Evolutionary conservation across 2,329 filamentous ascomycete genomes (phyloP).

Genomic region (Rugonectria rugulosa): DNA sequence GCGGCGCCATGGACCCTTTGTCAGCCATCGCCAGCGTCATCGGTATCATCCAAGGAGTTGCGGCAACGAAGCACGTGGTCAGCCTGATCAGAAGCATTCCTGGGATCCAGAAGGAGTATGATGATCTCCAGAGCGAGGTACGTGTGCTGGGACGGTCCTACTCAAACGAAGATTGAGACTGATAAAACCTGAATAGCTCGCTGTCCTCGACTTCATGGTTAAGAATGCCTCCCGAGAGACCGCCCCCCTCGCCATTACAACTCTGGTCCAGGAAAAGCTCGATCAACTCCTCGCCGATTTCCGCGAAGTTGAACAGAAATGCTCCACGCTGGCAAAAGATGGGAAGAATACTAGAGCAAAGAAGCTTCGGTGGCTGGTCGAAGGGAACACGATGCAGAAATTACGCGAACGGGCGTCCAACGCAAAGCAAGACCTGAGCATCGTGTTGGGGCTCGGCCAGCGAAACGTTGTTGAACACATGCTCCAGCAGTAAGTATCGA

Average conservation of each 20-base stretch:
- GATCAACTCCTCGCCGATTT: background rate
- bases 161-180: too few relatives aligned
- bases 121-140: slow-evolving; percentile 25
- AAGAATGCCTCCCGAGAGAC: background rate
- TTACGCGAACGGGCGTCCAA: background rate
- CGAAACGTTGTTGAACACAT: background rate
- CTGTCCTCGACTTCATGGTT: slow-evolving; percentile 1
- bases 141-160: too few relatives aligned
- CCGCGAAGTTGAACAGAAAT: slow-evolving; percentile 1
- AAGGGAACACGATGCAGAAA: background rate
- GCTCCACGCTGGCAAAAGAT: background rate
- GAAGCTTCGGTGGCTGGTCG: background rate
- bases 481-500: background rate
- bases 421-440: background rate
- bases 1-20: background rate
- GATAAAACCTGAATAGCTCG: background rate
- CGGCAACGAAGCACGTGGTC: slow-evolving; percentile 39
- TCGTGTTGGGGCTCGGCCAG: slow-evolving; percentile 1
- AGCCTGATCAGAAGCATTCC: slow-evolving; percentile 46
- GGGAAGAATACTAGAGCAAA: background rate
- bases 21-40: background rate
- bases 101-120: slow-evolving; percentile 39
- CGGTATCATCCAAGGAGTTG: background rate
- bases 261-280: background rate
- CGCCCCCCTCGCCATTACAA: background rate